Conservation (phyloP, 164 flowering plant genomes). For the Dillenia turbinata region DNA sequence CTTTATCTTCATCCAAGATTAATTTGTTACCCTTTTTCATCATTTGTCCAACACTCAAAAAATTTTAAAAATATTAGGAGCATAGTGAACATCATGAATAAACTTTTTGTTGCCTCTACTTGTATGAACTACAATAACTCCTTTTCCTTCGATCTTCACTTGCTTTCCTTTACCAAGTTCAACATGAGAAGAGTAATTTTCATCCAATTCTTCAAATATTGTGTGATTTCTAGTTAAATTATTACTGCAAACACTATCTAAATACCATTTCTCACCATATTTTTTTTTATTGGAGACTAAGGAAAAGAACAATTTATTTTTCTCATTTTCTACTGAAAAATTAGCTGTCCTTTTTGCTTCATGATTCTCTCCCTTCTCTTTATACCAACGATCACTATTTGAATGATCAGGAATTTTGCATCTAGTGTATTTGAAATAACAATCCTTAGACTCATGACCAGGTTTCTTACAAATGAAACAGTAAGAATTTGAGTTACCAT, state of each 20-base stretch:
- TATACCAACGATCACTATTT: conserved; percentile 5
- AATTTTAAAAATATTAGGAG: conserved; percentile 5
- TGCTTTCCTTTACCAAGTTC: conserved; percentile 7
- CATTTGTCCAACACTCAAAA: conserved; percentile 11
- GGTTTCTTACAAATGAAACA: conserved; percentile 5
- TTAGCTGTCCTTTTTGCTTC: neutral
- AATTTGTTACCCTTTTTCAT: conserved; percentile 1
- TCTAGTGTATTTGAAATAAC: neutral
- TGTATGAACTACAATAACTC: conserved; percentile 2
- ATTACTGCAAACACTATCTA: conserved; percentile 16
- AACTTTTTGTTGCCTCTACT: conserved; percentile 1
- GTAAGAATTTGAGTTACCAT: neutral
- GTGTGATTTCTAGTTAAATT: conserved; percentile 13
- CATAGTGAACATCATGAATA: conserved; percentile 9
- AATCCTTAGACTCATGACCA: conserved; percentile 11
- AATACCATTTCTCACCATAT: conserved; percentile 8
- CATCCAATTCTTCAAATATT: conserved; percentile 5
- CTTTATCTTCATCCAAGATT: neutral
- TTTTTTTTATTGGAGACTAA: neutral
- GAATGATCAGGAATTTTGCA: conserved; percentile 4
- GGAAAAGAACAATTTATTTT: conserved; percentile 4
- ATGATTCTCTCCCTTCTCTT: neutral
- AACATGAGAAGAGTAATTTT: conserved; percentile 5
- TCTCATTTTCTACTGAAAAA: conserved; percentile 1
- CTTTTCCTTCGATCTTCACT: neutral